Evolutionary conservation across 2,329 filamentous ascomycete genomes (phyloP).

Genomic region (Botrytis sinoallii): DNA sequence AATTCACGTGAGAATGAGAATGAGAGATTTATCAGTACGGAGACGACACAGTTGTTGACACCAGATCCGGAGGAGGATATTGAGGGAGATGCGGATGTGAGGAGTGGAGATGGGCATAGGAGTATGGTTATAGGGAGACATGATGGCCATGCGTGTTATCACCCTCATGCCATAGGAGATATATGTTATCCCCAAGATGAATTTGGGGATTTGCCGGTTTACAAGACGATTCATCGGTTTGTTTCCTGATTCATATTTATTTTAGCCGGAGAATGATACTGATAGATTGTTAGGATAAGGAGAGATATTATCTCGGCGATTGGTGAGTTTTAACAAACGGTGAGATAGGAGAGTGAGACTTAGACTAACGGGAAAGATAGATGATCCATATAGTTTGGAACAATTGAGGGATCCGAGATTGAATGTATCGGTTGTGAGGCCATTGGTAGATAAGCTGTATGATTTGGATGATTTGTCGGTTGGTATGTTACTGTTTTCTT

Average conservation of each 20-base stretch:
- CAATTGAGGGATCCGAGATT: conserved; percentile 78
- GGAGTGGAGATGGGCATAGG: not conserved
- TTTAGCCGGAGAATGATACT: not conserved
- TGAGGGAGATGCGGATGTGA: conserved; percentile 15
- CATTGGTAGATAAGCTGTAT: conserved; percentile 80
- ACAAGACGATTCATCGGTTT: conserved; percentile 70
- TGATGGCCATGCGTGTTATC: conserved; percentile 30
- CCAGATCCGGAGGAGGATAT: conserved; percentile 26
- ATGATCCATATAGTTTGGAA: conserved; percentile 66
- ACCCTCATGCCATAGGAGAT: conserved; percentile 30
- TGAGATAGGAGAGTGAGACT: not conserved
- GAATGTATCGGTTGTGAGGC: conserved; percentile 70
- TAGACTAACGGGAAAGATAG: conserved; percentile 36
- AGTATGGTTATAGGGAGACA: conserved; percentile 2
- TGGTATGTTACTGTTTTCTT: conserved; percentile 44
- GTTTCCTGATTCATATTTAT: not conserved
- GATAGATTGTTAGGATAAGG: conserved; percentile 45
- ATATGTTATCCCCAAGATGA: conserved; percentile 32
- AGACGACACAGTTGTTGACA: conserved; percentile 22
- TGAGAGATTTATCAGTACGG: conserved; percentile 14
- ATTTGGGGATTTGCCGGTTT: conserved; percentile 58
- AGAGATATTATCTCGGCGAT: conserved; percentile 62
- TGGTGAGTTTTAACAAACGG: conserved; percentile 47
- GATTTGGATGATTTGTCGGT: conserved; percentile 76
- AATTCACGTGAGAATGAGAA: not conserved